Conservation (phyloP, 2,329 filamentous ascomycete species). For the Neophaeococcomyces mojaviensis region DNA sequence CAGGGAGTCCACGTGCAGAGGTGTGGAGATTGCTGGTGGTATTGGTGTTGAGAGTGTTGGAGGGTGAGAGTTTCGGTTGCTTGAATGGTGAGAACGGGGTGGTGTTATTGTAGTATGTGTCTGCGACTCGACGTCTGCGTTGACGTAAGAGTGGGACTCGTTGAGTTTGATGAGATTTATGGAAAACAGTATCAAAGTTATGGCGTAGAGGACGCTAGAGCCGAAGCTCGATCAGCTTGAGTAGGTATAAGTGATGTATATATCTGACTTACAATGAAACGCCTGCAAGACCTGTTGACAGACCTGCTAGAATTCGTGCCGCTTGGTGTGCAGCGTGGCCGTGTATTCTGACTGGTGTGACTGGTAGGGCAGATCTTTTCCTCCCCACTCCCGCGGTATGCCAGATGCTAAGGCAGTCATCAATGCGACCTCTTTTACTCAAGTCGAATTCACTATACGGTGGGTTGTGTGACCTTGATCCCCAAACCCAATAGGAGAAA, state of each 20-base stretch:
- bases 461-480: not conserved
- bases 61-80: not conserved
- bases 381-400: not conserved
- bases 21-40: not conserved
- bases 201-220: conserved; percentile 15
- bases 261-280: conserved; percentile 16
- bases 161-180: conserved; percentile 13
- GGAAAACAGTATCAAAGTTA: conserved; percentile 16
- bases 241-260: not conserved
- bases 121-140: not conserved
- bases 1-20: not conserved
- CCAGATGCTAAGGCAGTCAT: not conserved
- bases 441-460: not conserved
- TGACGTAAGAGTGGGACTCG: not conserved
- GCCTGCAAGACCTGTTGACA: conserved; percentile 16
- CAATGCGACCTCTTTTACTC: not conserved
- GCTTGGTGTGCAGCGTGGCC: conserved; percentile 4
- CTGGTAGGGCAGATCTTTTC: not conserved
- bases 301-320: conserved; percentile 17
- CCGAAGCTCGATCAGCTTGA: not conserved
- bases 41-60: not conserved
- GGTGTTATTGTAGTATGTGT: not conserved
- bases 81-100: not conserved
- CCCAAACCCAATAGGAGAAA: not conserved
- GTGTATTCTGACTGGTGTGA: not conserved